Base-by-base conservation (phyloP, 345 rosid species). In the Rhizophora mangle region DNA sequence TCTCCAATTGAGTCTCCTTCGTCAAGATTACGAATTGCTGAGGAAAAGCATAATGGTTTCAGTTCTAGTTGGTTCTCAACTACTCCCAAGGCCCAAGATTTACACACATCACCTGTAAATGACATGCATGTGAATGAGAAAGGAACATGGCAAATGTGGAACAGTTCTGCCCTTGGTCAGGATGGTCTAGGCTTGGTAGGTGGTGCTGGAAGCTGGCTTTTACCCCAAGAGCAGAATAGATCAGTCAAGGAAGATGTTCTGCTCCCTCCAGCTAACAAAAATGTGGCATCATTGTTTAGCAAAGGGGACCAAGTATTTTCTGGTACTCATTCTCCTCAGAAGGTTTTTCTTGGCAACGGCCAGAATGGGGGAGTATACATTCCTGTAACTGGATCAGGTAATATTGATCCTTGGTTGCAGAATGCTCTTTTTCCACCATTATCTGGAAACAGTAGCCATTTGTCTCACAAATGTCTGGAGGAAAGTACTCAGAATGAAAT, bases 131-230 rank as follows among this genome's bases (percentile, higher is more conserved):
- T 65, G 26, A 78, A 75, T 77, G 87, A 83, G 67, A 85, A 79
- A 67, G 87, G 93, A 80, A 83, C 91, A 30, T 95, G 99, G 98
- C 96, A 90, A 76, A 86, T 95, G 96, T 95, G 99, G 99, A 91
- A 85, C 74, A 88, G 88, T 71, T 77, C 87, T 69, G 83, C 91
- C 73, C 83, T 95, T 61, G 90, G 85, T 73, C 99, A 86, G 82
- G 89, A 91, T 72, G 79, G 87, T 53, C 80, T 88, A 24, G 78
- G 86, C 62, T 75, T 86, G 63, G 82, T 82, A 37, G 88, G 84
- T 79, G 82, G 78, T 60, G 70, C 88, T 1, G 80, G 85, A 37
- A 78, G 82, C 85, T 88, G 93, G 96, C 81, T 81, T 76, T 63
- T 84, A 70, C 85, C 89, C 63, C 68, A 78, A 34, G 92, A 86